phyloP scores from a whole-genome alignment of 352 stramenopile species.

The Achlya hypogyna region DNA sequence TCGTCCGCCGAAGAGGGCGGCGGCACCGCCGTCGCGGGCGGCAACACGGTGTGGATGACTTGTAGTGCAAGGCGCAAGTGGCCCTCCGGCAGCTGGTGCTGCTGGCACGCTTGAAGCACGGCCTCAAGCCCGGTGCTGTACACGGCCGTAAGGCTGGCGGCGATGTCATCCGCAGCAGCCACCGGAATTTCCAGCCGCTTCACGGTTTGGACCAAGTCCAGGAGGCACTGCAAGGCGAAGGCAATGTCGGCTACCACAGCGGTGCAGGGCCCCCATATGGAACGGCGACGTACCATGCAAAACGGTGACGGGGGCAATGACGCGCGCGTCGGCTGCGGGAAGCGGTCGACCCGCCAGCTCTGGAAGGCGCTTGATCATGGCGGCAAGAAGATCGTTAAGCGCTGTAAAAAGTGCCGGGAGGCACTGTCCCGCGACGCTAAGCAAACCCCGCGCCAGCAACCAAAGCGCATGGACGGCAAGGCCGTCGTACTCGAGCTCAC shows the following conservation, averaged over 20 bases:
- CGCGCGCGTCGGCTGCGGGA: not conserved
- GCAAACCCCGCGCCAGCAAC: not conserved
- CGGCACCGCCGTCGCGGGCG: not conserved
- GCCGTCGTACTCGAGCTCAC: not conserved
- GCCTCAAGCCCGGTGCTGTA: conserved; percentile 1
- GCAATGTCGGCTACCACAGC: conserved; percentile 9
- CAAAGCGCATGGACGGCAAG: conserved; percentile 5
- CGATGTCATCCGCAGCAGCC: not conserved
- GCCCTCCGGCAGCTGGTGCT: not conserved
- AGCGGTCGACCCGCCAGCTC: not conserved
- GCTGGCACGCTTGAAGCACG: conserved; percentile 3
- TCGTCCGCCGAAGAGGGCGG: not conserved
- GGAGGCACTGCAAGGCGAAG: conserved; percentile 8
- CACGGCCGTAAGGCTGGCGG: not conserved
- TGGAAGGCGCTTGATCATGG: not conserved
- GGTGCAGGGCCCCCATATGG: not conserved
- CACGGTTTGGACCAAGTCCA: not conserved
- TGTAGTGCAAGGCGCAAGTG: not conserved
- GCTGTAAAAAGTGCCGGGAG: not conserved
- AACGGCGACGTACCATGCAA: not conserved
- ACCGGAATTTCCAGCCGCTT: not conserved
- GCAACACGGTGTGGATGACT: not conserved
- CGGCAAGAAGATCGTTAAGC: not conserved
- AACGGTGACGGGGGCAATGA: not conserved
- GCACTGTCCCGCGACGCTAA: not conserved